Percentiles rank a stretch among this genome's conserved stretches.
These are phyloP conservation scores for Mucor mucedo DNA, from an alignment of 371 early-diverging fungal species.

Conservation along the genomic window DNA sequence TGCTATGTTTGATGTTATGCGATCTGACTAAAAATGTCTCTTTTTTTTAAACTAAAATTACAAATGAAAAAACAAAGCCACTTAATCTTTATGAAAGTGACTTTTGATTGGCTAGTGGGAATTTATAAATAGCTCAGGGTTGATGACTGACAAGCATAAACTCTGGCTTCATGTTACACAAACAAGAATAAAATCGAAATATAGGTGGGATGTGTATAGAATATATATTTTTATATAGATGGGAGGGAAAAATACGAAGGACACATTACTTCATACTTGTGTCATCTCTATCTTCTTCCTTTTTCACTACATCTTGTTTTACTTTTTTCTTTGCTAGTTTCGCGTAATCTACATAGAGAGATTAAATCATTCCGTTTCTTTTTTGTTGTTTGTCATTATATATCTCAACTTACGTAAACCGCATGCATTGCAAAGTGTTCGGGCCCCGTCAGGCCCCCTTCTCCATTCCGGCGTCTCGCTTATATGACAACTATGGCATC, in stretches of 20 bases:
- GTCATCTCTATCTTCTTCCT: conserved; percentile 17
- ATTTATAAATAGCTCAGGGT: not conserved
- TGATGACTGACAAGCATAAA: not conserved
- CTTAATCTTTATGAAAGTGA: not conserved
- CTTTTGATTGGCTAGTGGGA: not conserved
- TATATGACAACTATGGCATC: conserved; percentile 65
- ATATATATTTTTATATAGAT: not conserved
- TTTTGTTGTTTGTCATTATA: not conserved
- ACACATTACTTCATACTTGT: conserved; percentile 18
- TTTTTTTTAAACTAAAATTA: conserved; percentile 8
- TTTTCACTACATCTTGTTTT: conserved; percentile 10
- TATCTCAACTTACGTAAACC: conserved; percentile 59
- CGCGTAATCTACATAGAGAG: conserved; percentile 25
- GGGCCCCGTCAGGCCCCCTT: conserved; percentile 72
- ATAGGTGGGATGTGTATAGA: too few species aligned
- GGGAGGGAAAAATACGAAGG: not conserved
- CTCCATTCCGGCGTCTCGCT: conserved; percentile 77
- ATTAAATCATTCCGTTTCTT: not conserved
- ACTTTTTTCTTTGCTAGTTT: conserved; percentile 24
- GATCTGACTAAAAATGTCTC: conserved; percentile 30
- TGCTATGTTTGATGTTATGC: conserved; percentile 21
- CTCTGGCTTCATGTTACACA: too few species aligned
- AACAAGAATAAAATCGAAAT: too few species aligned
- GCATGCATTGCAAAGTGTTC: conserved; percentile 73
- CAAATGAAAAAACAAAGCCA: conserved; percentile 9